Evolutionary conservation across 108 stramenopile genomes (phyloP), one percentile per base, ranked within the genome.

Genomic region (Aureococcus anophagefferens): DNA sequence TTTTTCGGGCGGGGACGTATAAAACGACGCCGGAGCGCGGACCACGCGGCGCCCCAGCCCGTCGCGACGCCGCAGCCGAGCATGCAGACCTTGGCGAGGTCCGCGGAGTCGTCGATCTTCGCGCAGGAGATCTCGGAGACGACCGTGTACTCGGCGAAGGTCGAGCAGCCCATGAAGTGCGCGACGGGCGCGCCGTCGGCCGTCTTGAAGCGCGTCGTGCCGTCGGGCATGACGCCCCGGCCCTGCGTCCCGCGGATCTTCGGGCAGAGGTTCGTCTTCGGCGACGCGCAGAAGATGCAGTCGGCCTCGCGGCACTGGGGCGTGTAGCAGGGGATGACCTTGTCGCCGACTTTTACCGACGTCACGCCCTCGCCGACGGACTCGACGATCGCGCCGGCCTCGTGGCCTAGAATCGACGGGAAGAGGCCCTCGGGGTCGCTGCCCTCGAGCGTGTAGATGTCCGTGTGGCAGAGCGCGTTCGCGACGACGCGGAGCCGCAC

Each of bases 181-280:
- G 84, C 90, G 73, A 91, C 79, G 59, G 74, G 63, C 69, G 87
- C 74, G 46, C 88, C 89, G 68, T 85, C 77, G 37, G 68, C 70
- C 44, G 79, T 77, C 44, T 62, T 66, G 77, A 85, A 83, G 33
- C 84, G 81, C 9, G 30, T 46, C 5, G 84, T 83, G 28, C 86
- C 86, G 69, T 91, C 86, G 28, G 88, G 88, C 88, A 90, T 89
- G 46, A 87, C 75, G 28, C 95, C 95, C 45, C 78, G 79, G 11
- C 73, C 65, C 68, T 68, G 68, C 0, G 93, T 93, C 5, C 76
- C 73, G 63, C 95, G 84, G 68, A 96, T 93, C 62, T 80, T 66
- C 0, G 93, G 91, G 74, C 95, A 96, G 29, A 96, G 77, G 79
- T 96, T 96, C 33, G 93, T 94, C 72, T 93, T 93, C 66, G 87